These are phyloP conservation scores for Xylariales sp. DNA, from an alignment of 2,329 filamentous ascomycete genomes.

Conservation along the genomic window DNA sequence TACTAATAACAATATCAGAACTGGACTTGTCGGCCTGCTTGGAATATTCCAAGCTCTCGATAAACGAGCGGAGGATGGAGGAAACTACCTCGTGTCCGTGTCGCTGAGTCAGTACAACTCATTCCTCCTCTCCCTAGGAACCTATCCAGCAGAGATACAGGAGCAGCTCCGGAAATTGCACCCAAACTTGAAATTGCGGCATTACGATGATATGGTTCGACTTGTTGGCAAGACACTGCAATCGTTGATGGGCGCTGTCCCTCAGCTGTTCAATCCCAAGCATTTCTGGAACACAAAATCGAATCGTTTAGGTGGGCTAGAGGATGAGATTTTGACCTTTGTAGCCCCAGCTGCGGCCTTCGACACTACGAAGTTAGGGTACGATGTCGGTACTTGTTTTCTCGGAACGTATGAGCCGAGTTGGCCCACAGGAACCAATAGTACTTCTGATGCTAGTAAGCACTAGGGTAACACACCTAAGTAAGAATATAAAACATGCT, in stretches of 20 bases:
- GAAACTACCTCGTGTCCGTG: constrained; percentile 25
- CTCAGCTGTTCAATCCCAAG: background rate
- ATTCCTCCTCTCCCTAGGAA: constrained; percentile 25
- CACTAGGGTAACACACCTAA: no score
- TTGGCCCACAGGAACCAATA: no score
- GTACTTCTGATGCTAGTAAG: no score
- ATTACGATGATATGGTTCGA: constrained; percentile 26
- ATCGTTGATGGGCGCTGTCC: background rate
- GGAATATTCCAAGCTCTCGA: constrained; percentile 22
- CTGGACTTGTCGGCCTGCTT: constrained; percentile 19
- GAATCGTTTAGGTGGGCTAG: constrained; percentile 21
- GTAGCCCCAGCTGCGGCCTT: constrained; percentile 24
- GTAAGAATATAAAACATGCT: no score
- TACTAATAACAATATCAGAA: no score
- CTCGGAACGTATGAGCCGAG: background rate
- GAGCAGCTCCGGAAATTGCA: constrained; percentile 19
- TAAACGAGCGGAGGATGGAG: constrained; percentile 1
- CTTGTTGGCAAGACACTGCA: background rate
- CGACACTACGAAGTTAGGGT: constrained; percentile 22
- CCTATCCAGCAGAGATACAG: constrained; percentile 19
- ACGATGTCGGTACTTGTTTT: constrained; percentile 23
- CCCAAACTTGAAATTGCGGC: constrained; percentile 21
- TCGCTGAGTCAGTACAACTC: constrained; percentile 27
- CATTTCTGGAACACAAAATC: background rate
- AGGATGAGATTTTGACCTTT: constrained; percentile 26